A percentile compares a stretch with the other conserved stretches of the same genome.
Conservation (phyloP, 176 grass and related monocot species). For the Neostapfia colusana region DNA sequence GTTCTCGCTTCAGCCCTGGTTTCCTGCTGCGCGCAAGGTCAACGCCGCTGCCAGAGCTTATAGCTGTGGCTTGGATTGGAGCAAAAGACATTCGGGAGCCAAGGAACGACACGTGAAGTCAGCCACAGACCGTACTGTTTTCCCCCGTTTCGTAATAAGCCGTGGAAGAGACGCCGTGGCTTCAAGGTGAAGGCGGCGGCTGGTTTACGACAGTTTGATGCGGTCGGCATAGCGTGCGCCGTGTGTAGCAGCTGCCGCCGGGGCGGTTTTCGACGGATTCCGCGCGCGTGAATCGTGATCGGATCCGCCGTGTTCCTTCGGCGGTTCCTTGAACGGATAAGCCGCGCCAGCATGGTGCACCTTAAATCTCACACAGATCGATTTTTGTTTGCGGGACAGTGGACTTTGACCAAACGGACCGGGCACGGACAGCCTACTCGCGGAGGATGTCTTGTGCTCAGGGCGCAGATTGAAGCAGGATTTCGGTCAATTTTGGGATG, state of each 20-base stretch:
- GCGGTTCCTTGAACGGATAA: slow-evolving; percentile 5
- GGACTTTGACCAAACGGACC: slow-evolving; percentile 27
- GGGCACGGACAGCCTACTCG: background rate
- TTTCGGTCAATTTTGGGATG: slow-evolving; percentile 5
- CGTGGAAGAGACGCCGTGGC: background rate
- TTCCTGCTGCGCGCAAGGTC: slow-evolving; percentile 28
- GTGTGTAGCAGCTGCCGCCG: background rate
- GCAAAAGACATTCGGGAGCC: slow-evolving; percentile 18
- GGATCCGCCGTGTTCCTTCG: background rate
- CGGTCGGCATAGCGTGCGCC: background rate
- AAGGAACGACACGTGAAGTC: slow-evolving; percentile 45
- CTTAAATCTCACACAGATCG: background rate
- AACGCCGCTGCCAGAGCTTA: background rate
- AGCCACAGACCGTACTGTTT: slow-evolving; percentile 21
- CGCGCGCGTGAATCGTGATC: too few species aligned
- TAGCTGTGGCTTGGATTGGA: background rate
- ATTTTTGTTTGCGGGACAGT: background rate
- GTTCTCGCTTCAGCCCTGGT: background rate
- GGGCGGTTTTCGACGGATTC: slow-evolving; percentile 1
- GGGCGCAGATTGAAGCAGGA: background rate
- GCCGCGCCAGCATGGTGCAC: background rate
- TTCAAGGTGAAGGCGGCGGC: slow-evolving; percentile 39
- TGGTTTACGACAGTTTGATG: slow-evolving; percentile 31
- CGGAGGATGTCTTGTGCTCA: background rate
- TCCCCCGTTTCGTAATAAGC: background rate